Conservation (phyloP, 2,329 filamentous ascomycete species). For the Clarireedia paspali region DNA sequence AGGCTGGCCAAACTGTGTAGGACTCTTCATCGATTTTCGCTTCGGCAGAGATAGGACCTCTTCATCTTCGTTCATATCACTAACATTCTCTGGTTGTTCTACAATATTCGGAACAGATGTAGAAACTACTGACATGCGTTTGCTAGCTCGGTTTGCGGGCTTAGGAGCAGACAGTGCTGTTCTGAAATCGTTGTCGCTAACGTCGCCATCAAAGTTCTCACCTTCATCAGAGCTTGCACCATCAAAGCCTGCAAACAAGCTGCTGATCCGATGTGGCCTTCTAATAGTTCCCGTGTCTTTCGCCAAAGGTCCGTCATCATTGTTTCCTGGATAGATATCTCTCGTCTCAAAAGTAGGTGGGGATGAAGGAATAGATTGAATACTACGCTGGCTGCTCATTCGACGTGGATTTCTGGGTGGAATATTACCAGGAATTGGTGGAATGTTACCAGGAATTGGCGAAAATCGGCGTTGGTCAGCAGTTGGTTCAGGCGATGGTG, state of each 20-base stretch:
- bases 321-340: conserved; percentile 70
- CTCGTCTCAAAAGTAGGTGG: conserved; percentile 40
- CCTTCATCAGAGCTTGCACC: conserved; percentile 59
- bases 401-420: conserved; percentile 54
- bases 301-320: conserved; percentile 69
- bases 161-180: conserved; percentile 58
- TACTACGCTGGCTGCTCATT: conserved; percentile 39
- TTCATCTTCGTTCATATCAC: not conserved
- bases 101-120: conserved; percentile 20
- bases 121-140: conserved; percentile 16
- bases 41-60: conserved; percentile 16
- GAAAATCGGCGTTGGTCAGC: conserved; percentile 36
- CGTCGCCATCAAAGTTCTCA: conserved; percentile 55
- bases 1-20: conserved; percentile 27
- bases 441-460: conserved; percentile 43
- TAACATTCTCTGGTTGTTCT: not conserved
- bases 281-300: conserved; percentile 46
- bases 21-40: conserved; percentile 14
- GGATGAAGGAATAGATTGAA: conserved; percentile 39
- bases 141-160: conserved; percentile 29
- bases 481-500: conserved; percentile 42
- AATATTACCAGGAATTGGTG: conserved; percentile 44
- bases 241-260: conserved; percentile 81
- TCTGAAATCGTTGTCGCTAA: conserved; percentile 60
- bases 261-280: conserved; percentile 68